Evolutionary conservation across 345 rosid species (phyloP).

Genomic region (Melaleuca alternifolia): DNA sequence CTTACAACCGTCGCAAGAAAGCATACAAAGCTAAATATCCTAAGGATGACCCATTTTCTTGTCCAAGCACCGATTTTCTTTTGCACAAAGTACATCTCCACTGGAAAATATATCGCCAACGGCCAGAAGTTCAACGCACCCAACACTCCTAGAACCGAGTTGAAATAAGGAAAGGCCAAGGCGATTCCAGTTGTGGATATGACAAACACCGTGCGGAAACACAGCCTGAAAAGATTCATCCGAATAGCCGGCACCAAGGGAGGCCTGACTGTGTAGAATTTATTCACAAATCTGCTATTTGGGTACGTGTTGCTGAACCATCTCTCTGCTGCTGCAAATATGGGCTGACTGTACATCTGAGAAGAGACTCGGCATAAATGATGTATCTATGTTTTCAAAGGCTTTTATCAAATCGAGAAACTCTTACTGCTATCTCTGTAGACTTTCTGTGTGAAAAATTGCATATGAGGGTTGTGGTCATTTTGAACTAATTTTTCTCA

Average conservation of each 20-base stretch:
- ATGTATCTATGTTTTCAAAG: not conserved
- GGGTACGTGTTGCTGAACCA: conserved; percentile 32
- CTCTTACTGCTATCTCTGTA: not conserved
- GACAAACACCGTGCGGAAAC: conserved; percentile 40
- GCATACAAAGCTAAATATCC: conserved; percentile 24
- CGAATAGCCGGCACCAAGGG: conserved; percentile 20
- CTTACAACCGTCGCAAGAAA: conserved; percentile 24
- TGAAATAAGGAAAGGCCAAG: conserved; percentile 64
- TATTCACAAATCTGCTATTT: conserved; percentile 15
- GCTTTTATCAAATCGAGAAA: not conserved
- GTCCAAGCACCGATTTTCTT: conserved; percentile 48
- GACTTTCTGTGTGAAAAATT: not conserved
- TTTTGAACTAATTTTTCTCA: not conserved
- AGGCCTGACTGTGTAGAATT: conserved; percentile 12
- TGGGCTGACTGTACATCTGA: conserved; percentile 47
- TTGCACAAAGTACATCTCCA: conserved; percentile 60
- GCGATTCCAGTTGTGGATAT: conserved; percentile 37
- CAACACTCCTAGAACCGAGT: conserved; percentile 58
- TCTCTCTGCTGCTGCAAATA: conserved; percentile 32
- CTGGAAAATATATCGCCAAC: conserved; percentile 61
- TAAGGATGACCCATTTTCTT: conserved; percentile 40
- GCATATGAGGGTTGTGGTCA: not conserved
- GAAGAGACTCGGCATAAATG: not conserved
- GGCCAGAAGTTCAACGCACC: conserved; percentile 76
- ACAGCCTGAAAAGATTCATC: conserved; percentile 19